phyloP scores from a whole-genome alignment of 2,329 filamentous ascomycete genomes.

The Mollisiaceae sp. region DNA sequence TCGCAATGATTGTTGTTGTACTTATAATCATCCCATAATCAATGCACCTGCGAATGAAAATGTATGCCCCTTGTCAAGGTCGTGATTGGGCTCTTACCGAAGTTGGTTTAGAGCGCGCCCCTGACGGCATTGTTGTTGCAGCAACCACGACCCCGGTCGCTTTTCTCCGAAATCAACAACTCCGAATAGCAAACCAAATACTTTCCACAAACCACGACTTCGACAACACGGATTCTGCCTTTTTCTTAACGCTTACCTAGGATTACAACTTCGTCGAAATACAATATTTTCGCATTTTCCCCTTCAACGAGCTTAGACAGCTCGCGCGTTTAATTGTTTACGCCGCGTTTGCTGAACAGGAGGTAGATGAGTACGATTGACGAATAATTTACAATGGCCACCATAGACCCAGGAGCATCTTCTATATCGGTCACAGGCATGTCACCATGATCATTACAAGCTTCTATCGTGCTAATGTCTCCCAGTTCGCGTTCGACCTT shows the following conservation, averaged over 20 bases:
- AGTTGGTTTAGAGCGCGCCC: too few relatives aligned
- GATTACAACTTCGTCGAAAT: not conserved
- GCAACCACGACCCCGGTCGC: not conserved
- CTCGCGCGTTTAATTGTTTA: constrained; percentile 19
- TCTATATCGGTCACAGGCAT: constrained; percentile 45
- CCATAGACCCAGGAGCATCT: constrained; percentile 40
- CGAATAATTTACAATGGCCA: constrained; percentile 32
- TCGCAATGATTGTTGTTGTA: too few relatives aligned
- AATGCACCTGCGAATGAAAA: too few relatives aligned
- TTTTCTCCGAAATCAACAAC: constrained; percentile 2
- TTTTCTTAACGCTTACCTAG: not conserved
- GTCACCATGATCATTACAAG: not conserved
- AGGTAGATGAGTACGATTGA: constrained; percentile 12
- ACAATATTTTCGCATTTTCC: not conserved
- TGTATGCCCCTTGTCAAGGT: too few relatives aligned
- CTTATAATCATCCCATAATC: too few relatives aligned
- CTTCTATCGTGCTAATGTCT: constrained; percentile 26
- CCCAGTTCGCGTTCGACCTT: constrained; percentile 71
- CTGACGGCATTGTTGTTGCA: not conserved
- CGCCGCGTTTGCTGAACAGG: constrained; percentile 16
- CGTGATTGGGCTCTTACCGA: too few relatives aligned
- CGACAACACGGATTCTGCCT: constrained; percentile 2
- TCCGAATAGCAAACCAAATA: not conserved
- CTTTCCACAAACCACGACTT: not conserved
- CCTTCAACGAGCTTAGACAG: not conserved